phyloP scores from a whole-genome alignment of 176 grass and related monocot species.

The Oryza meyeriana region DNA sequence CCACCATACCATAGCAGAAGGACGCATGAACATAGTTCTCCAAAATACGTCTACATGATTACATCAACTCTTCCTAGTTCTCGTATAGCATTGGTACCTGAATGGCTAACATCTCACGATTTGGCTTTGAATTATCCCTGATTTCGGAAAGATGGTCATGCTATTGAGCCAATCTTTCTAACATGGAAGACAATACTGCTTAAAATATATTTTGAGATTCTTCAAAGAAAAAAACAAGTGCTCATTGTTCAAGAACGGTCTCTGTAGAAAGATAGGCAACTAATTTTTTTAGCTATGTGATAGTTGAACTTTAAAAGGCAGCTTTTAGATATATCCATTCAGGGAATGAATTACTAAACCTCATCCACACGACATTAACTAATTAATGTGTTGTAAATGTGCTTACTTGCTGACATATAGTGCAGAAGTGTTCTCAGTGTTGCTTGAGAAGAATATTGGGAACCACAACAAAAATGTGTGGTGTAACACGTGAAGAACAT shows the following conservation, averaged over 20 bases:
- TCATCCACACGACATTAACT: not conserved
- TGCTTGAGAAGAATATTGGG: not conserved
- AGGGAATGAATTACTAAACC: not conserved
- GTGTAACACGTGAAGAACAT: slow-evolving; percentile 27
- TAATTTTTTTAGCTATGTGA: not conserved
- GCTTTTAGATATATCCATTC: not conserved
- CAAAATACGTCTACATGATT: not conserved
- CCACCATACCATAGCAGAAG: not conserved
- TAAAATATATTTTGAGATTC: not conserved
- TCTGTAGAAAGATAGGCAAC: not conserved
- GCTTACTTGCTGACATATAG: not conserved
- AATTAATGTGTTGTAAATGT: not conserved
- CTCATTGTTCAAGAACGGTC: not conserved
- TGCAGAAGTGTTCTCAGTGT: not conserved
- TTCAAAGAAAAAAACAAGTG: not conserved
- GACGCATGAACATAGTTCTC: not conserved
- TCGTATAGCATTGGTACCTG: not conserved
- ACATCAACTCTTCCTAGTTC: not conserved
- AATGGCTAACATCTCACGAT: not conserved
- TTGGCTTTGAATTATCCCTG: not conserved
- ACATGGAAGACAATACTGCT: not conserved
- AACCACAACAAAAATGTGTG: not conserved
- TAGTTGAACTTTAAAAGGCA: not conserved
- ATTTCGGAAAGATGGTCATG: not conserved
- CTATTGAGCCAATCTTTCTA: not conserved